A percentile compares a stretch with the other conserved stretches of the same genome.
phyloP scores from a whole-genome alignment of 192 early-diverging fungal genomes.

The Pecoramyces ruminantium region DNA sequence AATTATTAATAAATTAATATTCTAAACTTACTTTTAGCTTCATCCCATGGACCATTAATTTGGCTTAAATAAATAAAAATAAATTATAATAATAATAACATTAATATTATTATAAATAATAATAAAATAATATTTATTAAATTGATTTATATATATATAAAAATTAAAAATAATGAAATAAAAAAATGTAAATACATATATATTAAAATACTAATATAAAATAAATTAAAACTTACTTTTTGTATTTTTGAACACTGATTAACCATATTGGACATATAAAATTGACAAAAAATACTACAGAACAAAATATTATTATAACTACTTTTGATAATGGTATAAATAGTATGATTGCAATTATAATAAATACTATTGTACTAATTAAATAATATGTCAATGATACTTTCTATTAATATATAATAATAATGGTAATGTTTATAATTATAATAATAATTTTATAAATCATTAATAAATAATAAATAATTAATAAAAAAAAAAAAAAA shows the following conservation, averaged over 20 bases:
- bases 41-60: conserved; percentile 96
- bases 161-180: no score
- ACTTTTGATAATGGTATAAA: conserved; percentile 53
- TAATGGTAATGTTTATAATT: no score
- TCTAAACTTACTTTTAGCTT: conserved; percentile 24
- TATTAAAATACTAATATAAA: neutral
- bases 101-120: neutral
- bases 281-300: conserved; percentile 57
- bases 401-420: no score
- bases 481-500: no score
- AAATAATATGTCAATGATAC: conserved; percentile 20
- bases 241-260: conserved; percentile 84
- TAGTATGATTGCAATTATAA: conserved; percentile 24
- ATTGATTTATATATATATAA: no score
- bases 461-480: no score
- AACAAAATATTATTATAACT: conserved; percentile 46
- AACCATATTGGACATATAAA: conserved; percentile 83
- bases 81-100: neutral
- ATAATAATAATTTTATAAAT: no score
- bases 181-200: no score
- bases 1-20: no score
- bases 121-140: no score
- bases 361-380: conserved; percentile 6
- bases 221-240: conserved; percentile 47
- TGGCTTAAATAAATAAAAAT: conserved; percentile 34